Evolutionary conservation across 1,284 basidiomycete species (phyloP), one percentile per base, ranked within the genome.

Genomic region (Trichosporon sp.): DNA sequence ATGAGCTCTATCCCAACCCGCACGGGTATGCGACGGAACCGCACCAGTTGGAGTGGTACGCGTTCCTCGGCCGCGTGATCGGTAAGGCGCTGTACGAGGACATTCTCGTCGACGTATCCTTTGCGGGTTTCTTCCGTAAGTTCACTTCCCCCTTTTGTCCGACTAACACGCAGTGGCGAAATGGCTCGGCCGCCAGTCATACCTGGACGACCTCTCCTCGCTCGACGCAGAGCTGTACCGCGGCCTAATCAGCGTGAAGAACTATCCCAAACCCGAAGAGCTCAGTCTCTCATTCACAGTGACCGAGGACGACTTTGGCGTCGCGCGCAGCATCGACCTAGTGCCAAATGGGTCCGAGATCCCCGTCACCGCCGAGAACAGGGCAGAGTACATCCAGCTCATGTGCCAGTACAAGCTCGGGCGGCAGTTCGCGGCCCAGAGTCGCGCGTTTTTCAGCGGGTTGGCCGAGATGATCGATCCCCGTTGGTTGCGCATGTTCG

Each of bases 1-100:
- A 97, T 71, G 94, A 98, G 84, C 86, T 99, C 66, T 99, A 98
- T 80, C 96, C 96, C 0, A 96, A 96, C 78, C 94, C 96, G 1
- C 92, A 94, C 81, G 87, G 88, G 1, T 96, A 95, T 81, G 93
- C 94, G 2, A 91, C 89, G 0, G 94, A 96, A 84, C 46, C 88
- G 0, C 90, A 93, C 78, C 95, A 90, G 79, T 85, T 97, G 67
- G 89, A 89, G 63, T 99, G 97, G 97, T 99, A 95, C 82, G 88
- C 90, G 1, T 99, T 98, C 84, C 90, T 98, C 72, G 96, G 97
- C 0, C 87, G 93, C 0, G 92, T 99, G 31, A 86, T 98, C 0
- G 96, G 96, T 10, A 98, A 98, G 81, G 96, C 96, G 0, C 87
- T 99, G 78, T 99, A 99, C 80, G 94, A 98, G 69, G 95, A 96